Evolutionary conservation across 2,329 filamentous ascomycete species (phyloP), one percentile per base, ranked within the genome.

Genomic region (Exophiala mesophila): DNA sequence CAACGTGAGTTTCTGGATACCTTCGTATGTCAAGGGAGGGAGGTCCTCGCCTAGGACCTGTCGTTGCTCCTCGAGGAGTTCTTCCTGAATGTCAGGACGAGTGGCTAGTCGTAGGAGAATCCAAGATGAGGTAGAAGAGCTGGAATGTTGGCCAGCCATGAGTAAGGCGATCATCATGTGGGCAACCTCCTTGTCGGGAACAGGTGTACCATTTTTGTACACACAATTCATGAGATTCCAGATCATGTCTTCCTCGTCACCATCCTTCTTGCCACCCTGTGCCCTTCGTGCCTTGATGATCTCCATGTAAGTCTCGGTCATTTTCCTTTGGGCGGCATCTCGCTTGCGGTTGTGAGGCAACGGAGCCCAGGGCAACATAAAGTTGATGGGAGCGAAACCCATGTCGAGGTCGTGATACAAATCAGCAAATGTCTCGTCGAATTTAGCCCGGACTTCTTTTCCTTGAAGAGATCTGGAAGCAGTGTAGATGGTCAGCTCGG

Each of bases 81-180:
- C 79, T 52, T 88, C 82, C 37, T 78, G 66, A 42, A 88, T 76
- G 18, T 83, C 74, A 0, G 85, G 84, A 12, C 80, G 71, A 1
- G 80, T 76, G 7, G 85, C 85, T 2, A 90, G 73, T 36, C 80
- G 82, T 9, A 89, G 72, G 54, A 89, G 67, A 52, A 88, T 85
- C 85, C 85, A 90, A 6, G 82, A 74, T 54, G 80, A 80, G n/a
- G 83, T 83, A 0, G 84, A 82, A 4, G 85, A 83, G 0, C 84
- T 88, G 1, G 83, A 85, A 67, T 90, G 85, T 59, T 92, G 85
- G 37, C 85, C 85, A 8, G 82, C 85, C 85, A 92, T 89, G 38
- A 90, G 74, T 12, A 90, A 73, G 0, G 85, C 84, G 57, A 90
- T 90, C 85, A 90, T 88, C 73, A 90, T 85, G 63, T 88, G 81